Evolutionary conservation across 768 basidiomycete genomes (phyloP).

Genomic region (Lanmaoa rubissima): DNA sequence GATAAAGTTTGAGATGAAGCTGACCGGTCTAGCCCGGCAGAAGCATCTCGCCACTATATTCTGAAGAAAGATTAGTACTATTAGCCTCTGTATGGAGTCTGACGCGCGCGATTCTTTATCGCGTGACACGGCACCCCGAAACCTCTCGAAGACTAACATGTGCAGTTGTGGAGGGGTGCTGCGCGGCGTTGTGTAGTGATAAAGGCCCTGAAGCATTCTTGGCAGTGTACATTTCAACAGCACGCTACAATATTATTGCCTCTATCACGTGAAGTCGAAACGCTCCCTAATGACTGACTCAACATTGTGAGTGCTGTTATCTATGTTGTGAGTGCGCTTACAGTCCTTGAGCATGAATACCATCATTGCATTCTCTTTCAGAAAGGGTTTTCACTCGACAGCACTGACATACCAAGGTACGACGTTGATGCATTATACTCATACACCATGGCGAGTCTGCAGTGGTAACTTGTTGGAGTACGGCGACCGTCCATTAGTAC

Average conservation of each 20-base stretch:
- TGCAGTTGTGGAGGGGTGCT: background rate
- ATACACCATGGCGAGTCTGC: too few relatives aligned
- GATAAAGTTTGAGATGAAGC: too few relatives aligned
- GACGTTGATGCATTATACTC: too few relatives aligned
- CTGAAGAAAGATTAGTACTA: background rate
- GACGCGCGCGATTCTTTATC: background rate
- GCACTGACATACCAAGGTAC: too few relatives aligned
- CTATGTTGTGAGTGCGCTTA: background rate
- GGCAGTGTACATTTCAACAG: background rate
- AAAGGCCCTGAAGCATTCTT: background rate
- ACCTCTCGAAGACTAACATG: too few relatives aligned
- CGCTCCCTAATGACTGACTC: too few relatives aligned
- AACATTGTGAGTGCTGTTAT: background rate
- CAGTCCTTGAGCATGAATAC: background rate
- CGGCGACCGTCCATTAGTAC: too few relatives aligned
- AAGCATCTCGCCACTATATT: background rate
- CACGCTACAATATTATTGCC: background rate
- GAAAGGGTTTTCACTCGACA: too few relatives aligned
- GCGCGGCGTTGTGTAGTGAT: background rate
- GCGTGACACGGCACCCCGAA: background rate
- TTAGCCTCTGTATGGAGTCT: background rate
- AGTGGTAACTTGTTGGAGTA: too few relatives aligned
- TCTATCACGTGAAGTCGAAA: too few relatives aligned
- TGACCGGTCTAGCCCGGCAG: background rate
- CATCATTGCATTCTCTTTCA: background rate